Evolutionary conservation across 805 yeast species (phyloP), one percentile per base, ranked within the genome.

Genomic region (Metschnikowia gelsemii): DNA sequence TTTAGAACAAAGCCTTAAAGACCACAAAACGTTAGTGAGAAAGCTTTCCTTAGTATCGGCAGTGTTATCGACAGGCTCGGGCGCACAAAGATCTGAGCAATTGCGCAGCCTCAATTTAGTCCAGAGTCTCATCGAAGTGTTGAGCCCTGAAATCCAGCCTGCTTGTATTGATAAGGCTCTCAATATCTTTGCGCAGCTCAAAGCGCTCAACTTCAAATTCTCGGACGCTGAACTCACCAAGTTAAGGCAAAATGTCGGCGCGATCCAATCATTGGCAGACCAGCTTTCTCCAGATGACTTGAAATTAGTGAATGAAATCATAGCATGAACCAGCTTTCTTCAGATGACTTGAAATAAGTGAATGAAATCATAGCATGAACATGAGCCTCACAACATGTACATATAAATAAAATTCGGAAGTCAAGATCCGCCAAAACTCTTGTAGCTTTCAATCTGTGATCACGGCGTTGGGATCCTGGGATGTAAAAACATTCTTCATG

Each of bases 21-120:
- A 57, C 27, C 67, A 69, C 26, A 81, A 75, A 52, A 48, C 73
- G 26, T 71, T 72, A 44, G 59, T 82, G 42, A 73, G 88, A 59
- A 58, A 73, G 0, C 65, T 83, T 29, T 80, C 86, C 8, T 55
- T 82, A 37, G 50, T 82, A 2, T 72, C 81, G n/a, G 78, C 89
- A 1, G 61, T 82, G 12, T 57, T 84, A 25, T 75, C 85, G 8
- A 73, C 79, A 2, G 79, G 76, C 3, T 56, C 72, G 13, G 64
- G 69, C 28, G 58, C 63, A 8, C 72, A 70, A 9, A 68, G 70
- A 28, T 55, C 62, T 22, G 48, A 57, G 4, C 64, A 72, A 28
- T 59, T 84, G 20, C 64, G 62, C 24, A 47, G 63, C 12, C 62
- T 59, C 32, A 43, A 60, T 8, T 51, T 76, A 22, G 58, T 68